Evolutionary conservation across 139 green algal species (phyloP), one percentile per base, ranked within the genome.

Genomic region (Diplosphaera chodatii): DNA sequence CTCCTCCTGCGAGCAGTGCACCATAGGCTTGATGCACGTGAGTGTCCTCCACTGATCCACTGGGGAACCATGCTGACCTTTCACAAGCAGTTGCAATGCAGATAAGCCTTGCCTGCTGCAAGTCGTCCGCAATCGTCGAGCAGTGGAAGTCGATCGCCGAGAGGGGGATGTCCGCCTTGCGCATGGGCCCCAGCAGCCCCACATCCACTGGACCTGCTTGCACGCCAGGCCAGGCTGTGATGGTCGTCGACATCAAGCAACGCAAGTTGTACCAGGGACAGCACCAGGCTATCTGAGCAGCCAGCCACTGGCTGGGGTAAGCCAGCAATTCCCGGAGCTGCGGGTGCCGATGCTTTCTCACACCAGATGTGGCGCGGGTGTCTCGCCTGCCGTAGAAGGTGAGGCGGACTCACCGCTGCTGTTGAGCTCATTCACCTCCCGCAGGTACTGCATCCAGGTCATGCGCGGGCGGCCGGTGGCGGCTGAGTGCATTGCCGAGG

Each of bases 111-210:
- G 18, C 48, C 18, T 59, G 48, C 48, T 59, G 48, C 15, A 88
- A 48, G 25, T 84, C 71, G 27, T 77, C 40, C 4, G 81, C 20
- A 5, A 80, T 75, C 29, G 77, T 66, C 0, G 72, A 77, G 22
- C 86, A 67, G 63, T 88, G 83, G 66, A 88, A 88, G 71, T 88
- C 83, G 10, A 88, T 55, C 2, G 83, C 80, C 20, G 80, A 78
- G 21, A 80, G 33, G 3, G 80, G 83, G 29, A 88, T 77, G 37
- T 88, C 83, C 20, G 63, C 73, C 32, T 71, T 74, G 28, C 72
- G 63, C 29, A 78, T 41, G 22, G 70, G 69, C 22, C 70, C 68
- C n/a, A 80, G 8, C 27, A 4, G 41, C 4, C 18, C 5, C 23
- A 63, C 20, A 48, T 28, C 40, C 34, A 55, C 72, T 1, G 67